Base-by-base conservation (phyloP, 1,139 yeast species). In the Maudiozyma humilis region DNA sequence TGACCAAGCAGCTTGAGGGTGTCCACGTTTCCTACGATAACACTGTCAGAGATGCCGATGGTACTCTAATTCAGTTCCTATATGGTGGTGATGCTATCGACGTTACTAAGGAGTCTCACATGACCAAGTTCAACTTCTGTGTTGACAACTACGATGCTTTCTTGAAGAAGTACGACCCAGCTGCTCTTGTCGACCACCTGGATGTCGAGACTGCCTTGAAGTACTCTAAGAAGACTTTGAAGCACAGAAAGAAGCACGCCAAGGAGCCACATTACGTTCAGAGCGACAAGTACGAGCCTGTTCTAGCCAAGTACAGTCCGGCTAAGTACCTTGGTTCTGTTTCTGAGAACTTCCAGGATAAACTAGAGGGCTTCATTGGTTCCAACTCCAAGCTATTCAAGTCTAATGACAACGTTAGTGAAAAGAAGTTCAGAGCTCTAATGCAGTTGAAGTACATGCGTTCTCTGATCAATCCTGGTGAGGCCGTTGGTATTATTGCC, bases 381-480 rank as follows among this genome's bases (percentile, higher is more conserved):
- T 59, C 66, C 16, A 79, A 83, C 61, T 67, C 72, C 32, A 62
- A 66, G 13, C 53, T 77, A 46, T 82, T 87, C 63, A 62, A 62
- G 34, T 66, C 57, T 30, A 51, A 72, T 66, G 55, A 73, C 33
- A 64, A 64, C 39, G 73, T 77, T 35, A 78, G 83, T 41, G 91
- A 84, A 54, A 85, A 84, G 78, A 86, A 84, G 63, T 93, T 93
- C 78, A 79, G 88, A 65, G 95, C 96, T 4, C 76, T 93, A 62
- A 93, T 93, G 98, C 96, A 89, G 71, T 76, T 93, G 71, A 91
- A 91, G 68, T 93, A 93, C 69, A 93, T 91, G 96, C 84, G 95
- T 63, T 87, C 97, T 12, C 72, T 89, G 53, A 80, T 91, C 45
- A 78, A 88, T 59, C 97, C 99, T 10, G 98, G 99, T 63, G 99